Evolutionary conservation across 768 basidiomycete species (phyloP).

Genomic region (Leccinum barrowsii): DNA sequence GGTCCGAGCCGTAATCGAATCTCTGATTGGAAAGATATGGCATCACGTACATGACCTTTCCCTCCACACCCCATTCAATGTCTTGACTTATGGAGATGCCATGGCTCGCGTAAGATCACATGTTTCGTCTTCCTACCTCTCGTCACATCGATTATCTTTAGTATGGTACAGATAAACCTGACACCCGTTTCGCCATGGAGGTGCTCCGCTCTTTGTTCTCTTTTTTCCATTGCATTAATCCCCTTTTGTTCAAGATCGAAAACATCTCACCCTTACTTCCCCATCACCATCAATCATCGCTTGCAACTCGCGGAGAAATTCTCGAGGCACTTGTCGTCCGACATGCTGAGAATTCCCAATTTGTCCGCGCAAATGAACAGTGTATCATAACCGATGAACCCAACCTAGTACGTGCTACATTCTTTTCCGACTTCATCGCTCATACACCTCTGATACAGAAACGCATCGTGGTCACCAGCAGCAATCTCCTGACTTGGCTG

Average conservation of each 20-base stretch:
- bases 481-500: constrained; percentile 48
- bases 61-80: constrained; percentile 62
- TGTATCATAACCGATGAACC: constrained; percentile 18
- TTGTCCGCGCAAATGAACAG: constrained; percentile 28
- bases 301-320: constrained; percentile 25
- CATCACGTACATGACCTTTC: constrained; percentile 57
- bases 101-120: constrained; percentile 69
- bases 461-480: constrained; percentile 45
- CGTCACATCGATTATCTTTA: constrained; percentile 32
- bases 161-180: constrained; percentile 96
- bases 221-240: constrained; percentile 8
- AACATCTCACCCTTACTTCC: constrained; percentile 33
- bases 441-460: constrained; percentile 36
- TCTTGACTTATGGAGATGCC: constrained; percentile 89
- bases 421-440: neutral
- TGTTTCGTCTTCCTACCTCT: constrained; percentile 9
- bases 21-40: constrained; percentile 75
- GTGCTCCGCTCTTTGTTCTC: constrained; percentile 39
- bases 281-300: constrained; percentile 20
- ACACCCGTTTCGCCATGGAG: constrained; percentile 84
- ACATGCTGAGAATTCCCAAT: constrained; percentile 20
- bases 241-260: constrained; percentile 28
- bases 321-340: constrained; percentile 35
- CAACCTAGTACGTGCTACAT: constrained; percentile 21
- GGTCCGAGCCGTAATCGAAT: constrained; percentile 77